These are phyloP conservation scores for Zymoseptoria brevis DNA, from an alignment of 2,329 filamentous ascomycete species.

Conservation along the genomic window DNA sequence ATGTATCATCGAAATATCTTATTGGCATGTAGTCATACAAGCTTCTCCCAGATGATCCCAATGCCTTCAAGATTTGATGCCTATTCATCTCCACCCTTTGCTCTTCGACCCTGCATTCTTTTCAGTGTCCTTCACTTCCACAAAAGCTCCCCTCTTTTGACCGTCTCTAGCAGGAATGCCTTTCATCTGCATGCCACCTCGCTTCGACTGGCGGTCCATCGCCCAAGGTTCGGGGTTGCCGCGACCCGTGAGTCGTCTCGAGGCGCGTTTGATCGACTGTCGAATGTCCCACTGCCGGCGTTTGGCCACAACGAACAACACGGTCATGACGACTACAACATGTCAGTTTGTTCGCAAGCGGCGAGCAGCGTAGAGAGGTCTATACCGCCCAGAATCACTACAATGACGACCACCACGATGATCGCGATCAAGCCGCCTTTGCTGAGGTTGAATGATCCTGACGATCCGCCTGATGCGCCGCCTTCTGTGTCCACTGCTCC, in stretches of 20 bases:
- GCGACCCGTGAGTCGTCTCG: constrained; percentile 39
- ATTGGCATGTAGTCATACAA: background rate
- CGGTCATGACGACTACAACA: constrained; percentile 53
- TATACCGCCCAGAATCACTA: constrained; percentile 57
- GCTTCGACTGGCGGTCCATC: constrained; percentile 13
- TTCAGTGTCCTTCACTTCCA: constrained; percentile 24
- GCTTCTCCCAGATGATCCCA: constrained; percentile 1
- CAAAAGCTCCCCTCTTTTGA: constrained; percentile 22
- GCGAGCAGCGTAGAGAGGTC: background rate
- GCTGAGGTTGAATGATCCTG: constrained; percentile 55
- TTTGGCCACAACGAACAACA: constrained; percentile 73
- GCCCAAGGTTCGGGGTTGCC: constrained; percentile 14
- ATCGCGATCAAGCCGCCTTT: constrained; percentile 66
- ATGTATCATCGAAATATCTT: background rate
- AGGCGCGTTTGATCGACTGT: constrained; percentile 61
- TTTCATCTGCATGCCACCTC: constrained; percentile 19
- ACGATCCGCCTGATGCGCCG: constrained; percentile 54
- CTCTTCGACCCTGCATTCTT: constrained; percentile 11
- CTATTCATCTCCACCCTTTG: constrained; percentile 16
- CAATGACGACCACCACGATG: constrained; percentile 60
- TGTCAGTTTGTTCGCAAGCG: background rate
- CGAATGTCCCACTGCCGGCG: constrained; percentile 76
- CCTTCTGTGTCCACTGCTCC: constrained; percentile 31
- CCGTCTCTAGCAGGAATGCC: constrained; percentile 8
- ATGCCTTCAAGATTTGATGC: constrained; percentile 23